These are phyloP conservation scores for Escallonia herrerae DNA, from an alignment of 129 eudicot genomes.

Conservation along the genomic window DNA sequence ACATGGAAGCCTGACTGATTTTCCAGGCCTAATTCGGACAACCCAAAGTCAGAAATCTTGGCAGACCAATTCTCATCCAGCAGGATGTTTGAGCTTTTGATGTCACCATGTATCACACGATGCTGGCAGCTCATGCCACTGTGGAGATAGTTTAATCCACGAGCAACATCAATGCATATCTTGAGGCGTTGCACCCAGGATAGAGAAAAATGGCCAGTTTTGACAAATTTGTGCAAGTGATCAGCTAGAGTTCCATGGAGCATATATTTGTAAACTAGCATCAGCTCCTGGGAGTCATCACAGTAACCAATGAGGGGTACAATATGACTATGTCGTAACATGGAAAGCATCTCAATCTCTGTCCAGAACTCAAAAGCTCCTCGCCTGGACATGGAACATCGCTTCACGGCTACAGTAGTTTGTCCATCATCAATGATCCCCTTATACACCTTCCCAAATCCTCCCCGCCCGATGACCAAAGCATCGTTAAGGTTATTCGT, in stretches of 20 bases:
- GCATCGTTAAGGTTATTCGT: neutral
- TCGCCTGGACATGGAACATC: neutral
- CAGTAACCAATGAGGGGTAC: neutral
- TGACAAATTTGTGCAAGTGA: constrained; percentile 10
- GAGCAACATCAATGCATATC: too few relatives aligned
- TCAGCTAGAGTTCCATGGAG: constrained; percentile 23
- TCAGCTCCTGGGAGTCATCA: neutral
- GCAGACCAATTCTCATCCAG: neutral
- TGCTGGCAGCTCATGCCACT: neutral
- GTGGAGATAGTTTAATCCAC: too few relatives aligned
- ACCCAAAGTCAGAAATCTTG: too few relatives aligned
- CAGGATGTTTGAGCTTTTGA: neutral
- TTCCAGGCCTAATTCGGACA: constrained; percentile 1
- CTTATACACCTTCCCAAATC: too few relatives aligned
- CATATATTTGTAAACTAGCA: neutral
- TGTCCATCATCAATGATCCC: neutral
- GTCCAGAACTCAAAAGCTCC: neutral
- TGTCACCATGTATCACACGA: neutral
- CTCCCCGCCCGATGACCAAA: too few relatives aligned
- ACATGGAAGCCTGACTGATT: constrained; percentile 4
- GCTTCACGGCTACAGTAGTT: neutral
- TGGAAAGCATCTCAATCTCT: neutral
- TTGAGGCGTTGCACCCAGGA: neutral
- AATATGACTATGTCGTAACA: neutral
- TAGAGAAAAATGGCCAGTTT: neutral